Conservation (phyloP, 805 yeast species). For the Wickerhamiella azyma region DNA sequence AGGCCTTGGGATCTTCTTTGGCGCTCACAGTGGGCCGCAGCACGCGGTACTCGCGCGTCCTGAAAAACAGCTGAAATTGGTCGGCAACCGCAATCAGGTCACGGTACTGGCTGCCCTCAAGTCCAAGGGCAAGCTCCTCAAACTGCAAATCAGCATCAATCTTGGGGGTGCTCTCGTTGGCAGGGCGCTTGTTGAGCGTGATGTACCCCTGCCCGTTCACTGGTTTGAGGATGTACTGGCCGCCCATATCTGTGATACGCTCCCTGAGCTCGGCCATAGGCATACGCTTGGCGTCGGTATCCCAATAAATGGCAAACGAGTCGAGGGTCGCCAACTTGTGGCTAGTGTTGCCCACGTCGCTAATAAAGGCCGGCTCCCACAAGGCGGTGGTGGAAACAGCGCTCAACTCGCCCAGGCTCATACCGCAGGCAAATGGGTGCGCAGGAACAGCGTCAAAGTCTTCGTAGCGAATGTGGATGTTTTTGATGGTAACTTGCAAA, state of each 20-base stretch:
- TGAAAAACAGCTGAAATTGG: slow-evolving; percentile 61
- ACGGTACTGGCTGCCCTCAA: slow-evolving; percentile 74
- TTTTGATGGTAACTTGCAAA: slow-evolving; percentile 76
- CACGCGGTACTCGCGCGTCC: slow-evolving; percentile 60
- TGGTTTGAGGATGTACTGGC: slow-evolving; percentile 51
- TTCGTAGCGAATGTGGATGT: slow-evolving; percentile 86
- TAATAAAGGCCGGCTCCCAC: slow-evolving; percentile 78
- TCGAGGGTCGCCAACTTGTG: slow-evolving; percentile 65
- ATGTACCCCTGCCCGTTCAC: slow-evolving; percentile 80
- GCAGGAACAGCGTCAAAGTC: slow-evolving; percentile 61
- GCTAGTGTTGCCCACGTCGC: slow-evolving; percentile 51
- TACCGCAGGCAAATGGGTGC: slow-evolving; percentile 68
- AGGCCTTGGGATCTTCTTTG: slow-evolving; percentile 53
- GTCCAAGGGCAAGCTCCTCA: slow-evolving; percentile 76
- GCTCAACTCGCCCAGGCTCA: slow-evolving; percentile 71
- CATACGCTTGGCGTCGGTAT: slow-evolving; percentile 46
- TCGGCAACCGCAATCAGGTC: slow-evolving; percentile 73
- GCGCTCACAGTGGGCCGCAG: slow-evolving; percentile 45
- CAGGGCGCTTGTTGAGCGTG: slow-evolving; percentile 55
- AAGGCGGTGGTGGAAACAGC: slow-evolving; percentile 78
- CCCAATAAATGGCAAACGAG: slow-evolving; percentile 71
- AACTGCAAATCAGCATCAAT: slow-evolving; percentile 62
- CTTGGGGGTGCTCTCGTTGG: slow-evolving; percentile 37
- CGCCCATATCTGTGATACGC: slow-evolving; percentile 16
- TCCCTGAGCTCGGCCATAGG: slow-evolving; percentile 29